phyloP scores from a whole-genome alignment of 495 filamentous ascomycete genomes.

The Penicillium chermesinum region DNA sequence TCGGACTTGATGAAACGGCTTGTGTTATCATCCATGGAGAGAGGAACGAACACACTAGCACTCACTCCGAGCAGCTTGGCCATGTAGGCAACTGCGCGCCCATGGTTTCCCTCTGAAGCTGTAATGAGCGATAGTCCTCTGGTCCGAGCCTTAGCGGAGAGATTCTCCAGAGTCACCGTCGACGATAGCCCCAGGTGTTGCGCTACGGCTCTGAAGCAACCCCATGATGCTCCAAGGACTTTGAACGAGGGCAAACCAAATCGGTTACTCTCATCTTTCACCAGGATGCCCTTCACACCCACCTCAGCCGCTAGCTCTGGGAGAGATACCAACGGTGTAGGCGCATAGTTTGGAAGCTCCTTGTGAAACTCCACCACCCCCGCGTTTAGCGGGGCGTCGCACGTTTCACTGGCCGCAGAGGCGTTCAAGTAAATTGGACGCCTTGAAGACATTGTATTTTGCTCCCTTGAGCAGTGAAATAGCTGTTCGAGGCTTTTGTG shows the following conservation, averaged over 20 bases:
- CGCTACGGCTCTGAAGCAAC: slow-evolving; percentile 51
- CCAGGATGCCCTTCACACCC: slow-evolving; percentile 46
- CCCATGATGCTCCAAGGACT: slow-evolving; percentile 74
- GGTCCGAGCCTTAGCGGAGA: slow-evolving; percentile 33
- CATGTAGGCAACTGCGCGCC: slow-evolving; percentile 63
- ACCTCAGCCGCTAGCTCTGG: slow-evolving; percentile 51
- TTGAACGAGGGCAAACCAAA: slow-evolving; percentile 70
- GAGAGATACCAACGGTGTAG: slow-evolving; percentile 47
- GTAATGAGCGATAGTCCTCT: slow-evolving; percentile 38
- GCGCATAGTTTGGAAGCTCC: slow-evolving; percentile 44
- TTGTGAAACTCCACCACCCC: slow-evolving; percentile 42
- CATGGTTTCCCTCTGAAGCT: slow-evolving; percentile 69
- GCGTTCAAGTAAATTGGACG: slow-evolving; percentile 30
- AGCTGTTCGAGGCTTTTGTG: too few relatives aligned
- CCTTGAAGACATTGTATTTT: slow-evolving; percentile 14
- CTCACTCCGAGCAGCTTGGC: slow-evolving; percentile 48
- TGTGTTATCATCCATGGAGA: slow-evolving; percentile 46
- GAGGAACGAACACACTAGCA: slow-evolving; percentile 53
- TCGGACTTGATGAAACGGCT: slow-evolving; percentile 51
- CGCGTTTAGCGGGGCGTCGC: slow-evolving; percentile 7
- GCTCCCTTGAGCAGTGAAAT: too few relatives aligned
- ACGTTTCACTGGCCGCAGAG: slow-evolving; percentile 17
- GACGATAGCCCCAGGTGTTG: slow-evolving; percentile 32
- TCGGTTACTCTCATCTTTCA: slow-evolving; percentile 56
- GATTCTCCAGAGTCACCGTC: slow-evolving; percentile 26